Base-by-base conservation (phyloP, 768 basidiomycete genomes). In the Ephemerocybe angulata region DNA sequence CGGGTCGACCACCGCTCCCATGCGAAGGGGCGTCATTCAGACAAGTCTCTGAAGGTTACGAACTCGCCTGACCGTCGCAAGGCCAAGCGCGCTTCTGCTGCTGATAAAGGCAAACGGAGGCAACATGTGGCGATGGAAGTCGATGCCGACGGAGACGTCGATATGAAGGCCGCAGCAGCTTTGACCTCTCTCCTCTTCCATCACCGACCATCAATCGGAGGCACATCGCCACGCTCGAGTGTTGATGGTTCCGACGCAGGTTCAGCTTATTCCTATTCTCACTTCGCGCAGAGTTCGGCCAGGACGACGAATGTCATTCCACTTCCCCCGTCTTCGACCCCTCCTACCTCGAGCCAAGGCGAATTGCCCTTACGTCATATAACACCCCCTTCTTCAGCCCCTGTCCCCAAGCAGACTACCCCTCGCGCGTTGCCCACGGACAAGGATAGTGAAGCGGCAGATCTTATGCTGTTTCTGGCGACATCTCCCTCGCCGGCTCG, bases 161-260 rank as follows among this genome's bases (percentile, higher is more conserved):
- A 90, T 67, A 87, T 90, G 80, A 87, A 90, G 67, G 90, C 89
- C 37, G 90, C 89, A 6, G 87, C 86, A 25, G 88, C 90, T 8
- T 73, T 92, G 59, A 90, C 90, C 0, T 84, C 84, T 11, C 75
- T 91, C 53, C 74, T 86, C 54, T 74, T 87, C 55, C 80, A 86
- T 56, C 79, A 86, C 56, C 60, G 69, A 46, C 83, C 85, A 19
- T 83, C 84, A 10, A 80, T 84, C 13, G 77, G 76, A 27, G 83
- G 82, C 65, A 79, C 83, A 25, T 88, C 87, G 4, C 87, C 88
- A 48, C 80, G 87, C 54, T 87, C 86, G 6, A 88, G 85, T 61
- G 72, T 88, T 59, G 84, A 85, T 54, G 85, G 80, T 38, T 88
- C 86, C 43, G 87, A 89, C 59, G 69, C 78, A 19, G 80, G 83